Evolutionary conservation across 2,329 filamentous ascomycete genomes (phyloP).

Genomic region (Ophiostoma ips): DNA sequence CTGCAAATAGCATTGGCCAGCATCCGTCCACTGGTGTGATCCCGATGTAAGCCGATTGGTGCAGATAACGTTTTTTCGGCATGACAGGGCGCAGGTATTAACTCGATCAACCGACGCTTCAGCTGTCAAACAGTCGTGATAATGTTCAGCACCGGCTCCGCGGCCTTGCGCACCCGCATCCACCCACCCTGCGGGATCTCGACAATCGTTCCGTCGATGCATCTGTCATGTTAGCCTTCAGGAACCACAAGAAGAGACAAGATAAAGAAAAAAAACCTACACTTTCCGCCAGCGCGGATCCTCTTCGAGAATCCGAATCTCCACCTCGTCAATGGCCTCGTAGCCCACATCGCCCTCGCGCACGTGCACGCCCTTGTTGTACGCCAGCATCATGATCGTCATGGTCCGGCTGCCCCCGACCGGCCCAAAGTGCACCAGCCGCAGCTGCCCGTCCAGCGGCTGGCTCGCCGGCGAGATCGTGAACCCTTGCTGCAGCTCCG

Average conservation of each 20-base stretch:
- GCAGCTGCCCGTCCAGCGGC: conserved; percentile 56
- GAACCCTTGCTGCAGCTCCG: conserved; percentile 69
- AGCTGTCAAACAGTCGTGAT: conserved; percentile 16
- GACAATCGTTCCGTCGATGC: conserved; percentile 84
- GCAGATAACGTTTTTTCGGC: too few species aligned
- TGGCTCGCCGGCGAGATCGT: conserved; percentile 61
- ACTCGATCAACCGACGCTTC: background rate
- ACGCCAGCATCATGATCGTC: conserved; percentile 59
- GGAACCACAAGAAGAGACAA: too few species aligned
- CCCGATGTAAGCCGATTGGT: too few species aligned
- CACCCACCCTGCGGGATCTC: conserved; percentile 55
- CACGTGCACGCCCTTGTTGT: conserved; percentile 43
- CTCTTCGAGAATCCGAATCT: conserved; percentile 51
- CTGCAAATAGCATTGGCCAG: too few species aligned
- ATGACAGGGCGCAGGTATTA: too few species aligned
- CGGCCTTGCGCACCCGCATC: conserved; percentile 48
- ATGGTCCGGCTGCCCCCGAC: conserved; percentile 52
- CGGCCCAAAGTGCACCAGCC: conserved; percentile 62
- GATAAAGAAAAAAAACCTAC: background rate
- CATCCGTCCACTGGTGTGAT: too few species aligned
- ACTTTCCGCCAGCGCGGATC: conserved; percentile 69
- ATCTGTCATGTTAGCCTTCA: conserved; percentile 23
- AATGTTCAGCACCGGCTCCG: conserved; percentile 27
- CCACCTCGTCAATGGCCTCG: conserved; percentile 51
- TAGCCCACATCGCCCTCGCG: conserved; percentile 53